phyloP scores from a whole-genome alignment of 768 basidiomycete genomes.

The Agrocybe praecox region DNA sequence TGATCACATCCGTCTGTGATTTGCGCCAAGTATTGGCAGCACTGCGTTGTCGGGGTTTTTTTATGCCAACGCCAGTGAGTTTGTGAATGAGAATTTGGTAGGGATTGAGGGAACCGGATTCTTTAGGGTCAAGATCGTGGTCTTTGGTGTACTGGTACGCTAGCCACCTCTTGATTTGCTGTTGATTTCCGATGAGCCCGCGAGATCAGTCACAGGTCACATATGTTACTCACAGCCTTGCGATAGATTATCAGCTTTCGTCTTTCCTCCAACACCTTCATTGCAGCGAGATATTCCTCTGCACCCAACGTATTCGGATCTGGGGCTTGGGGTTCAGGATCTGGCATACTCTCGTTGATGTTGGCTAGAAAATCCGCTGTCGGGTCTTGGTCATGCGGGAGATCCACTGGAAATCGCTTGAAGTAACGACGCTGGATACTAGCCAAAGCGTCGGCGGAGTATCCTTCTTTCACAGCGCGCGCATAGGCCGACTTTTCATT shows the following conservation, averaged over 20 bases:
- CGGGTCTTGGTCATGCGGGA: slow-evolving; percentile 12
- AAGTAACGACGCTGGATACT: slow-evolving; percentile 12
- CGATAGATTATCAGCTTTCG: neutral
- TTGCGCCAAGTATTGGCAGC: slow-evolving; percentile 15
- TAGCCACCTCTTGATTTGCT: slow-evolving; percentile 18
- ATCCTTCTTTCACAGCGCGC: neutral
- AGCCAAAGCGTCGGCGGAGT: slow-evolving; percentile 7
- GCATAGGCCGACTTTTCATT: slow-evolving; percentile 3
- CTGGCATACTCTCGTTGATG: slow-evolving; percentile 9
- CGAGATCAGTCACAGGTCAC: too few relatives aligned
- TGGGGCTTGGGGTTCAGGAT: neutral
- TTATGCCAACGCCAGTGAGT: slow-evolving; percentile 7
- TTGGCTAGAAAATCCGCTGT: neutral
- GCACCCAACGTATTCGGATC: neutral
- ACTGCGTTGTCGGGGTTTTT: too few relatives aligned
- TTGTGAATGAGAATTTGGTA: slow-evolving; percentile 1
- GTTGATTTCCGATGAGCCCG: too few relatives aligned
- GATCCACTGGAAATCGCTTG: slow-evolving; percentile 11
- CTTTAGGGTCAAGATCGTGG: slow-evolving; percentile 4
- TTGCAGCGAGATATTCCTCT: neutral
- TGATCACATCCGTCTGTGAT: neutral
- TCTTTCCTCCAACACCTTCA: neutral
- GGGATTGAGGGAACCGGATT: slow-evolving; percentile 1
- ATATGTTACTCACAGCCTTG: slow-evolving; percentile 4
- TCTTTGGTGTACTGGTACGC: slow-evolving; percentile 18